Conservation (phyloP, 768 basidiomycete genomes). For the Kondoa subrosea region DNA sequence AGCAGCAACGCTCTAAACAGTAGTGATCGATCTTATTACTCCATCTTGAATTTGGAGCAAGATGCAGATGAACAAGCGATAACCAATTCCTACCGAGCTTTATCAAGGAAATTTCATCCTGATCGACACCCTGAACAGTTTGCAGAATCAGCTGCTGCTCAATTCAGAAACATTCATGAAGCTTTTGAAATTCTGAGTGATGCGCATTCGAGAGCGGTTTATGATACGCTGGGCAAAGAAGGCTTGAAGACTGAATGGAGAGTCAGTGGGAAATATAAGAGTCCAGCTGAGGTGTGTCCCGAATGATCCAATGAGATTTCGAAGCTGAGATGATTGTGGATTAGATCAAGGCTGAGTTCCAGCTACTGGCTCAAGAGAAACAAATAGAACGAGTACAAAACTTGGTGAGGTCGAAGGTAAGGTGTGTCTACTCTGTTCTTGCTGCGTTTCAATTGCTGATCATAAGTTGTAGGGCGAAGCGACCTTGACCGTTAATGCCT, state of each 20-base stretch:
- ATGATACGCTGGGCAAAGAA: slow-evolving; percentile 51
- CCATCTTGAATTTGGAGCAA: slow-evolving; percentile 49
- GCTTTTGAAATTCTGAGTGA: slow-evolving; percentile 73
- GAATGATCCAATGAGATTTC: not conserved
- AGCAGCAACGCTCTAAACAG: no score
- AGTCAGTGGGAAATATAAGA: slow-evolving; percentile 31
- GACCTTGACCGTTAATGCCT: not conserved
- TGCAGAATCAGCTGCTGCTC: slow-evolving; percentile 46
- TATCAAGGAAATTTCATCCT: slow-evolving; percentile 42
- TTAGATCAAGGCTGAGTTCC: slow-evolving; percentile 25
- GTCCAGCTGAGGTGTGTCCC: slow-evolving; percentile 29
- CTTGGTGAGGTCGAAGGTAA: slow-evolving; percentile 23
- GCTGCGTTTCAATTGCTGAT: not conserved
- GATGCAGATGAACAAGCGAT: slow-evolving; percentile 53
- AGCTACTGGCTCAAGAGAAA: slow-evolving; percentile 19
- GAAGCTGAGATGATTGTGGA: not conserved
- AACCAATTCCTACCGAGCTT: slow-evolving; percentile 45
- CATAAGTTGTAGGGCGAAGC: not conserved
- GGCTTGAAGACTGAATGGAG: slow-evolving; percentile 34
- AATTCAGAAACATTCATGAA: slow-evolving; percentile 60
- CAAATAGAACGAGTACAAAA: slow-evolving; percentile 23
- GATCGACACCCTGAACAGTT: slow-evolving; percentile 54
- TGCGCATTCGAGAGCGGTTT: slow-evolving; percentile 42
- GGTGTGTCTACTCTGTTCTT: not conserved
- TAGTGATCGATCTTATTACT: slow-evolving; percentile 10